phyloP scores from a whole-genome alignment of 1,284 basidiomycete genomes.

The Puccinia novopanici region DNA sequence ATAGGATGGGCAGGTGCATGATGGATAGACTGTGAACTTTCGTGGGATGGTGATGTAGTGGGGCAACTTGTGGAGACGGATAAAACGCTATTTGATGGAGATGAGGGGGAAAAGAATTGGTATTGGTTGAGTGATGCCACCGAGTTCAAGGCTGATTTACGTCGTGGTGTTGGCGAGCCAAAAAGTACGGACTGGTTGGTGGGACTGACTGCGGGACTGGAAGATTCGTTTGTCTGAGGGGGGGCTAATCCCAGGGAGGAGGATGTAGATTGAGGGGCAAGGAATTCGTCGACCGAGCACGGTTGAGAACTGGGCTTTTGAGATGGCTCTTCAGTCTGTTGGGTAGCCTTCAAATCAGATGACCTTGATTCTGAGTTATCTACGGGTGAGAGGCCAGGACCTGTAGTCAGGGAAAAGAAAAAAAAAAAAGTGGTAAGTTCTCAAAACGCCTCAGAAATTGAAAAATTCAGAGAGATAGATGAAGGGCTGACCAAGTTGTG shows the following conservation, averaged over 20 bases:
- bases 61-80: conserved; percentile 11
- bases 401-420: neutral
- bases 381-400: conserved; percentile 10
- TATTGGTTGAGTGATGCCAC: conserved; percentile 36
- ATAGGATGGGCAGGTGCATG: neutral
- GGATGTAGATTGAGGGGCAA: neutral
- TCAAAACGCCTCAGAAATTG: neutral
- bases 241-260: conserved; percentile 9
- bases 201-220: conserved; percentile 25
- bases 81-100: conserved; percentile 18
- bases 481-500: conserved; percentile 37
- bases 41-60: conserved; percentile 16
- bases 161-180: conserved; percentile 34
- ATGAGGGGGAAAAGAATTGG: conserved; percentile 16
- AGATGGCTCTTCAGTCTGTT: neutral
- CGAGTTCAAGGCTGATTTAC: conserved; percentile 42
- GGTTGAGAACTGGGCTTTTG: conserved; percentile 6
- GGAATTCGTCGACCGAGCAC: neutral
- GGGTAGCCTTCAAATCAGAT: neutral
- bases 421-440: neutral
- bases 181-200: conserved; percentile 32
- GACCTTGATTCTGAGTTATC: conserved; percentile 12
- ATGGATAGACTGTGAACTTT: neutral
- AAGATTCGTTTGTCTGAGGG: conserved; percentile 8
- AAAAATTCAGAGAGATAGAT: neutral